A percentile compares a stretch with the other conserved stretches of the same genome.
These are phyloP conservation scores for Parmelia sp. DNA, from an alignment of 495 filamentous ascomycete species.

Conservation along the genomic window DNA sequence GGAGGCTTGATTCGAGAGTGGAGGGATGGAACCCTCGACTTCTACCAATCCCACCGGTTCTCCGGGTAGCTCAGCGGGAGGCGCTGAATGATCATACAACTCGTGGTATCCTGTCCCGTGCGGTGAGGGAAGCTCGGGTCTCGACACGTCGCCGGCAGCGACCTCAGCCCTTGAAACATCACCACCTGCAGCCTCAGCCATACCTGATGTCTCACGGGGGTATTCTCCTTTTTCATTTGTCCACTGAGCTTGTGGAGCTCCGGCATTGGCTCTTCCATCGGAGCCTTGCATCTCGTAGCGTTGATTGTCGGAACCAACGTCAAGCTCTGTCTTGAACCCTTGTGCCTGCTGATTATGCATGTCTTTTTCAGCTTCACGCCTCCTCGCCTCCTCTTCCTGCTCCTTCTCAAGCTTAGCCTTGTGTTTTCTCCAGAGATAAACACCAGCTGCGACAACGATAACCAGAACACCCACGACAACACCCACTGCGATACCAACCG, in stretches of 20 bases:
- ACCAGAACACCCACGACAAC: constrained; percentile 21
- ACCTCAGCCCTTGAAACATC: constrained; percentile 6
- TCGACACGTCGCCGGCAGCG: constrained; percentile 3
- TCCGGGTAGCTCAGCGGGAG: constrained; percentile 17
- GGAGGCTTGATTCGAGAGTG: not conserved
- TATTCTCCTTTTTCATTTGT: constrained; percentile 21
- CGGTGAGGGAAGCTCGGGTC: constrained; percentile 18
- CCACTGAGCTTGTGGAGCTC: constrained; percentile 5
- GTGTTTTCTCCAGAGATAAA: constrained; percentile 13
- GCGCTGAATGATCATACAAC: constrained; percentile 20
- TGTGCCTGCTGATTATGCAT: constrained; percentile 12
- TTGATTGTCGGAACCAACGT: constrained; percentile 19
- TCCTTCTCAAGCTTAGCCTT: constrained; percentile 7
- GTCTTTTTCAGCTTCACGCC: constrained; percentile 29
- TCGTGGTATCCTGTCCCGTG: constrained; percentile 16
- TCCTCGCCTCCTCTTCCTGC: constrained; percentile 16
- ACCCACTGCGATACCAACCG: constrained; percentile 23
- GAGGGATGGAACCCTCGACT: constrained; percentile 7
- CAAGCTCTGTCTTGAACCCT: constrained; percentile 27
- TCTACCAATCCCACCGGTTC: not conserved
- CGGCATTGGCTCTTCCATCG: constrained; percentile 10
- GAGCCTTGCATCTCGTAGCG: constrained; percentile 22
- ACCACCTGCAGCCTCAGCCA: constrained; percentile 15
- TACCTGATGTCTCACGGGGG: constrained; percentile 8
- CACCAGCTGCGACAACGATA: constrained; percentile 11